phyloP scores from a whole-genome alignment of 345 rosid species.

The Zanthoxylum bungeanum region DNA sequence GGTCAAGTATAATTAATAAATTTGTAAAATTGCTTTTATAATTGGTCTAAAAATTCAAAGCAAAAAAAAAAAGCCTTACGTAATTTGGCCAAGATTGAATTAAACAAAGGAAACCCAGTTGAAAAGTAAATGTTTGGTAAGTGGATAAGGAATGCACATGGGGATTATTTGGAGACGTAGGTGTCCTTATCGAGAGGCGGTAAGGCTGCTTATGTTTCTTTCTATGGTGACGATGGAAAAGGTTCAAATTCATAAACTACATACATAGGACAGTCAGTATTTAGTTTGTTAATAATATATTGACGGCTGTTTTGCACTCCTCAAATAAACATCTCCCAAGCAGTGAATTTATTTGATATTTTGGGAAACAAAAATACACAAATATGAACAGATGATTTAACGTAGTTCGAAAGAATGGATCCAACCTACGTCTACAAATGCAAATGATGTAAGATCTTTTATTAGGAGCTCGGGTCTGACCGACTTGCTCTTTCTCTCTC shows the following conservation, averaged over 20 bases:
- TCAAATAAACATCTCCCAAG: too few species aligned
- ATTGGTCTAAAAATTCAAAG: not conserved
- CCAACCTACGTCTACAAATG: too few species aligned
- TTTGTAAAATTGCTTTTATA: constrained; percentile 10
- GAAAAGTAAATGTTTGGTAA: constrained; percentile 23
- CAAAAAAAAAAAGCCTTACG: too few species aligned
- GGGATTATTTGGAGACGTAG: constrained; percentile 17
- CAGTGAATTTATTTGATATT: too few species aligned
- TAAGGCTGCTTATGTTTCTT: not conserved
- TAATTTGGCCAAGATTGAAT: not conserved
- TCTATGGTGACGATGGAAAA: constrained; percentile 14
- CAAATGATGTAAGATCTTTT: too few species aligned
- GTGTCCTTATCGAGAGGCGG: constrained; percentile 25
- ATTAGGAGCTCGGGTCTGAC: too few species aligned
- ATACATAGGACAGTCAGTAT: not conserved
- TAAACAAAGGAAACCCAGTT: not conserved
- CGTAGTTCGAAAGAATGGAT: too few species aligned
- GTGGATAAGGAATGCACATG: constrained; percentile 36
- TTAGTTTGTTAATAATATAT: not conserved
- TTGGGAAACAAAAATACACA: too few species aligned
- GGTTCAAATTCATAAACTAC: constrained; percentile 5
- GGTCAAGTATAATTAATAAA: constrained; percentile 11
- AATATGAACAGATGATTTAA: too few species aligned
- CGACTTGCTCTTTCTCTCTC: too few species aligned
- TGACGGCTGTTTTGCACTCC: too few species aligned